phyloP scores from a whole-genome alignment of 345 rosid genomes.

The Salix arbutifolia region DNA sequence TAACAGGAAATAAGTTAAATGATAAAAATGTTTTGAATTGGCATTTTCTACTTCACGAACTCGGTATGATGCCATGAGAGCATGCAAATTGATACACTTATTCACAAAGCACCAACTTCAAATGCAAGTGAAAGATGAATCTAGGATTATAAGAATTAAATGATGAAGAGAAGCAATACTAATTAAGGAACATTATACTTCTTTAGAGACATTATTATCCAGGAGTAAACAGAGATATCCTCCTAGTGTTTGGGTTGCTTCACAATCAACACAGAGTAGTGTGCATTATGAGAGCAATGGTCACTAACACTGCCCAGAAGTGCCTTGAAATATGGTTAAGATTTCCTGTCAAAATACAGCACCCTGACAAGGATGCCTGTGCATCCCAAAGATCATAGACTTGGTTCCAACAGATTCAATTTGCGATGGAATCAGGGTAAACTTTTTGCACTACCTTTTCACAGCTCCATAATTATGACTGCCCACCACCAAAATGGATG shows the following conservation, averaged over 20 bases:
- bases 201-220: not conserved
- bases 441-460: slow-evolving; percentile 26
- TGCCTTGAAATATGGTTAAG: slow-evolving; percentile 18
- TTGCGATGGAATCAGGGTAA: not conserved
- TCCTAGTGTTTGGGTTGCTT: not conserved
- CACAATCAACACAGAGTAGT: slow-evolving; percentile 31
- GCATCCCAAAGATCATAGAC: not conserved
- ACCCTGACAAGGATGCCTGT: not conserved
- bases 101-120: no score
- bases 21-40: no score
- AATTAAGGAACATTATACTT: not conserved
- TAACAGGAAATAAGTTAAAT: no score
- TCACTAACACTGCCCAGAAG: slow-evolving; percentile 38
- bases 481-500: slow-evolving; percentile 40
- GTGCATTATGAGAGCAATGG: slow-evolving; percentile 35
- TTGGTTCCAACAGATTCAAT: no score
- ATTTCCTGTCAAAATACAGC: no score
- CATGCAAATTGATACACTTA: no score
- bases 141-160: no score
- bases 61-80: no score
- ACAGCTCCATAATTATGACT: slow-evolving; percentile 45
- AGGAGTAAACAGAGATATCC: not conserved
- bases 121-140: no score
- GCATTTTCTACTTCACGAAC: no score
- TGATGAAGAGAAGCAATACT: not conserved